These are phyloP conservation scores for Leptodontidium sp. DNA, from an alignment of 2,329 filamentous ascomycete genomes.

Conservation along the genomic window DNA sequence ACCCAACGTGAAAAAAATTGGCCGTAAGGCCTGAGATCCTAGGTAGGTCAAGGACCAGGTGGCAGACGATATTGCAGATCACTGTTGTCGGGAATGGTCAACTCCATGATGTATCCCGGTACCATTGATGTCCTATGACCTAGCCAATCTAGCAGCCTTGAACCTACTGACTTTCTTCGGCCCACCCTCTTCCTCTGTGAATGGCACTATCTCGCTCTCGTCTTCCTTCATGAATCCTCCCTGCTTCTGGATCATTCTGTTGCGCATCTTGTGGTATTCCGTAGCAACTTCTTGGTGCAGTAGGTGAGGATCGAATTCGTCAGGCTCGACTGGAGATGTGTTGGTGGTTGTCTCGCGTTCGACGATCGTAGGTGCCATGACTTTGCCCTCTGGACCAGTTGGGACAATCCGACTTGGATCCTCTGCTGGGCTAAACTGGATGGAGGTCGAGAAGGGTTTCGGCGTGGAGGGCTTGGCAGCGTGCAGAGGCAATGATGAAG, in stretches of 20 bases:
- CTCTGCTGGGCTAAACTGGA: slow-evolving; percentile 37
- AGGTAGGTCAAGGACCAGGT: not conserved
- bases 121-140: slow-evolving; percentile 50
- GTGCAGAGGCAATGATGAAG: slow-evolving; percentile 33
- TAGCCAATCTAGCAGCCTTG: slow-evolving; percentile 72
- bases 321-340: slow-evolving; percentile 54
- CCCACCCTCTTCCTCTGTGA: slow-evolving; percentile 71
- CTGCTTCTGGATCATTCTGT: slow-evolving; percentile 81
- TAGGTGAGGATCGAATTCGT: slow-evolving; percentile 76
- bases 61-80: not conserved
- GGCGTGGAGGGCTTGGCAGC: slow-evolving; percentile 38
- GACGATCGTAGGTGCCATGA: slow-evolving; percentile 67
- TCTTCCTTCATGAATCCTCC: slow-evolving; percentile 82
- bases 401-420: slow-evolving; percentile 39
- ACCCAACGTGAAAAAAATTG: too few relatives aligned
- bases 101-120: not conserved
- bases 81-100: not conserved
- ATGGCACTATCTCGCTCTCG: slow-evolving; percentile 67
- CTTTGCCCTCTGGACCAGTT: slow-evolving; percentile 52
- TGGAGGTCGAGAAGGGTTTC: slow-evolving; percentile 41
- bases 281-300: slow-evolving; percentile 80
- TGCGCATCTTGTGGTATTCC: slow-evolving; percentile 85
- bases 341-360: slow-evolving; percentile 57
- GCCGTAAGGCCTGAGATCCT: not conserved
- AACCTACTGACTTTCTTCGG: slow-evolving; percentile 74